phyloP scores from a whole-genome alignment of 768 basidiomycete genomes.

The Termitomyces eurrhizus region DNA sequence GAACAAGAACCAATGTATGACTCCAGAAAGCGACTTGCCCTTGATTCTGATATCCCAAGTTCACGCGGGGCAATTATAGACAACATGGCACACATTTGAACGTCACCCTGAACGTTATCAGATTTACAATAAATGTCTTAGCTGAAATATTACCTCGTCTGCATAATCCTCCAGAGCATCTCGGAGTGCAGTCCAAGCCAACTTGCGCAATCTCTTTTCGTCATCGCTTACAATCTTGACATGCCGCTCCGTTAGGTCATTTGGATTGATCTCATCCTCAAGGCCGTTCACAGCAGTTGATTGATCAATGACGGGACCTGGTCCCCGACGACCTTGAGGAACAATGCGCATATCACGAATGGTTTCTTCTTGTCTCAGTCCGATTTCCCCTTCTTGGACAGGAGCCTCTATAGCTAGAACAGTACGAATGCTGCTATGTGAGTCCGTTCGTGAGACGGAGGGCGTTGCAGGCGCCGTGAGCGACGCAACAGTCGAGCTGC shows the following conservation, averaged over 20 bases:
- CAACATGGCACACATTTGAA: slow-evolving; percentile 78
- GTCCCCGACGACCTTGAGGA: slow-evolving; percentile 26
- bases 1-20: slow-evolving; percentile 63
- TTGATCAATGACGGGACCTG: slow-evolving; percentile 25
- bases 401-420: slow-evolving; percentile 54
- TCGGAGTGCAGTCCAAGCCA: slow-evolving; percentile 53
- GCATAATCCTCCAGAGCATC: slow-evolving; percentile 58
- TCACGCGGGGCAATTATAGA: slow-evolving; percentile 58
- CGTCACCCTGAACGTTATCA: slow-evolving; percentile 54
- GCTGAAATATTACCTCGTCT: slow-evolving; percentile 43
- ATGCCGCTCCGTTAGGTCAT: slow-evolving; percentile 32
- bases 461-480: slow-evolving; percentile 37
- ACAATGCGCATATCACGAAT: slow-evolving; percentile 22
- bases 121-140: background rate
- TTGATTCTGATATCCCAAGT: slow-evolving; percentile 40
- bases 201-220: slow-evolving; percentile 47
- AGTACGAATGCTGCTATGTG: slow-evolving; percentile 67
- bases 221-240: slow-evolving; percentile 42
- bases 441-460: slow-evolving; percentile 43
- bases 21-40: slow-evolving; percentile 55
- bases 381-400: slow-evolving; percentile 21
- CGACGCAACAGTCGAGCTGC: slow-evolving; percentile 66
- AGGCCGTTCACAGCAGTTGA: slow-evolving; percentile 10
- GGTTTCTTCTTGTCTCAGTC: slow-evolving; percentile 24
- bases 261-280: slow-evolving; percentile 12